Evolutionary conservation across 257 asterid species (phyloP), one percentile per base, ranked within the genome.

Genomic region (Gentiana macrophylla): DNA sequence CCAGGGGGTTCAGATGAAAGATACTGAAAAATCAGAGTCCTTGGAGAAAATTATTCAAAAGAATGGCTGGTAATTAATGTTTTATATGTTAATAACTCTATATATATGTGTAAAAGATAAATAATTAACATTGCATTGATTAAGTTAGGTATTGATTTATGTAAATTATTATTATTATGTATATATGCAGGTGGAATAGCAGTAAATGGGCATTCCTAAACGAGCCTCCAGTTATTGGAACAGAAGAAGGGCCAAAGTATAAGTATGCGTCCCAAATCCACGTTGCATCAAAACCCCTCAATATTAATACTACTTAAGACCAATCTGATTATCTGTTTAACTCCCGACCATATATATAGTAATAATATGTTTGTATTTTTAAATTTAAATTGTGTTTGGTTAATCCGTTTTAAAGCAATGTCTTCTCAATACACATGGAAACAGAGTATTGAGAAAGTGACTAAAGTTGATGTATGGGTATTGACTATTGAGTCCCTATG

Each of bases 161-260:
- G 24, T 24, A 24, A 24, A 24, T 24, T 24, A 24, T 24, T 24
- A 24, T 24, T 24, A 24, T 24, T 12, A 5, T n/a, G 62, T 57
- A 4, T 36, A 12, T 6, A 32, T 70, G 34, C 67, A 90, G 97
- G 97, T 90, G 97, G 97, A 59, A 69, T 3, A 79, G 91, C 59
- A 90, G 94, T 66, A 74, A 74, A 36, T 84, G 58, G 83, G 97
- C 97, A 5, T 81, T 84, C 68, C 79, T 90, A 10, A 90, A 90
- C 10, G 96, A 90, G 66, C 89, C 94, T 8, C 97, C 97, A 0
- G 89, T 81, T 32, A 68, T 72, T 24, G 24, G 24, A 4, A 62
- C 10, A 52, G 46, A 49, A 32, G 90, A 80, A 54, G 84, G 77
- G 6, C 70, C 72, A 5, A 55, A 3, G 33, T 59, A 65, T 38